Base-by-base conservation (phyloP, 441 rosid species). In the Corymbia citriodora region DNA sequence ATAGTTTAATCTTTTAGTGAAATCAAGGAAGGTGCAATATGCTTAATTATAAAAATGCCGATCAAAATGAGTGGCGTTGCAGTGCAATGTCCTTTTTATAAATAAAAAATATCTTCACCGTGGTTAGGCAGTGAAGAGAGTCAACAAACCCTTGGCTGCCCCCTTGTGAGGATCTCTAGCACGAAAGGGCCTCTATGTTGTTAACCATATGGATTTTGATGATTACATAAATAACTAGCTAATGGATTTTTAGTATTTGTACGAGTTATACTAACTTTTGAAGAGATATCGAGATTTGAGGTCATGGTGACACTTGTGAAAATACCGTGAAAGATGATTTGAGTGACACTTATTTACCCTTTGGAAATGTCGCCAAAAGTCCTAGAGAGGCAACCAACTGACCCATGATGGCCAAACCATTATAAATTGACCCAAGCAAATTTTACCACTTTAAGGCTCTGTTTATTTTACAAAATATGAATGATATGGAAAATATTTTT, bases 281-380 rank as follows among this genome's bases (percentile, higher is more conserved):
- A 72, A 72, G 49, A 72, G 21, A 72, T 70, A 18, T 72, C 1
- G 4, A 36, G 82, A 72, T 36, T 33, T 33, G 82, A 36, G 9
- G 49, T 33, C 33, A 33, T 33, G 33, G 33, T 33, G 33, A 33
- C 3, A 57, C 29, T 57, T 23, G n/a, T 10, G 7, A 33, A 6
- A 7, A 23, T 57, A 57, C 13, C 1, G 63, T 6, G 5, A 23
- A 10, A 57, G 10, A 29, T 5, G 15, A 6, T 17, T 17, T 18
- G 48, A 70, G 25, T 4, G 12, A 17, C 45, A 68, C 2, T 68
- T 12, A 31, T 4, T 68, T 31, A 68, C 11, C 23, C 7, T 1
- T 9, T 68, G 0, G 21, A 68, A 0, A 68, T 68, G 12, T 21
- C 0, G 0, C 33, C 45, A 68, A 31, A 68, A 31, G 2, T 31